Conservation (phyloP, 768 basidiomycete species). For the Boletus huronensis region DNA sequence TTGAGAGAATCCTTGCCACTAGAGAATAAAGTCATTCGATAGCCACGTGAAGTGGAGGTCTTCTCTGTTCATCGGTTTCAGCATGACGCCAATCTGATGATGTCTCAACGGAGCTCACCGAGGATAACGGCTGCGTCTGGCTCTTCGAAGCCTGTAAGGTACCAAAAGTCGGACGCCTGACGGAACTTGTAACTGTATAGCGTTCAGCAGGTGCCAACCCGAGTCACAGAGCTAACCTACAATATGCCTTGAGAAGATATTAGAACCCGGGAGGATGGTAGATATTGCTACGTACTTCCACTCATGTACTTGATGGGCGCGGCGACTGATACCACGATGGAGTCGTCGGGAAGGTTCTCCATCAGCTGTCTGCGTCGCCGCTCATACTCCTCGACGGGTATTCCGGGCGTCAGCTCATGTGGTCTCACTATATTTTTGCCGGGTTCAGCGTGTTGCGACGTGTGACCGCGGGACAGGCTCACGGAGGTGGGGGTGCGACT, state of each 20-base stretch:
- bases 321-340: conserved; percentile 72
- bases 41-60: conserved; percentile 65
- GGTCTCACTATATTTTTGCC: conserved; percentile 41
- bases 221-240: conserved; percentile 42
- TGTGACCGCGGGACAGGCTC: conserved; percentile 20
- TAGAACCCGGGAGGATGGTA: conserved; percentile 9
- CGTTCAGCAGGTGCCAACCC: conserved; percentile 6
- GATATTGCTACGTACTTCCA: conserved; percentile 51
- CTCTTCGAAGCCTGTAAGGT: conserved; percentile 94
- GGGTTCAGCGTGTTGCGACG: conserved; percentile 3
- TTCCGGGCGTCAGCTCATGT: conserved; percentile 80
- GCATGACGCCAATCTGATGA: not conserved
- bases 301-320: conserved; percentile 86
- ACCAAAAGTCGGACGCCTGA: conserved; percentile 91
- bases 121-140: conserved; percentile 87
- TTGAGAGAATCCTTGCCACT: conserved; percentile 67
- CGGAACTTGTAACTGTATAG: conserved; percentile 84
- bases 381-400: conserved; percentile 76
- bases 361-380: conserved; percentile 64
- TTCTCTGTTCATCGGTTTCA: conserved; percentile 50
- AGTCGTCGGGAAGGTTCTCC: conserved; percentile 66
- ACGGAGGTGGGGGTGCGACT: conserved; percentile 83
- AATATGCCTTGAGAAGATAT: conserved; percentile 56
- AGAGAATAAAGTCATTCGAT: conserved; percentile 84
- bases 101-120: conserved; percentile 40